Percentiles rank a stretch among this genome's conserved stretches.
Conservation (phyloP, 768 basidiomycete species). For the Lactarius pseudohatsudake region DNA sequence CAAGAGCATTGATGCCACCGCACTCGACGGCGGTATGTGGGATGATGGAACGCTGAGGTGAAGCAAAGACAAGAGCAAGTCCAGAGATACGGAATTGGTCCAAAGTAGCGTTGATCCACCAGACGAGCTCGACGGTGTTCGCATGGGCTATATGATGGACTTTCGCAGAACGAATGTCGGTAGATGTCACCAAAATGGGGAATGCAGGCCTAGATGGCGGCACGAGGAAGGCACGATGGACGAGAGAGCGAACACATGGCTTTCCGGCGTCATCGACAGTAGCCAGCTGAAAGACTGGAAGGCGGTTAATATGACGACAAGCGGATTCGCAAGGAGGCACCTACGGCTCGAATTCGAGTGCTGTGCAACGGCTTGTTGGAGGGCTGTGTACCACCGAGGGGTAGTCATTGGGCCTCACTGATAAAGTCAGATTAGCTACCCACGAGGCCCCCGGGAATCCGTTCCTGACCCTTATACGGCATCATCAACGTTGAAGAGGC, state of each 20-base stretch:
- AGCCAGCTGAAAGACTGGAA: slow-evolving; percentile 59
- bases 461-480: too few species aligned
- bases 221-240: slow-evolving; percentile 60
- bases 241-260: slow-evolving; percentile 64
- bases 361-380: slow-evolving; percentile 32
- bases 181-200: slow-evolving; percentile 65
- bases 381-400: slow-evolving; percentile 35
- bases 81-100: slow-evolving; percentile 78
- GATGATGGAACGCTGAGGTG: slow-evolving; percentile 47
- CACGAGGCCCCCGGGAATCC: too few species aligned
- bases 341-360: slow-evolving; percentile 32
- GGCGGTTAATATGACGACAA: too few species aligned
- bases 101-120: slow-evolving; percentile 67
- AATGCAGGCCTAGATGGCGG: slow-evolving; percentile 43
- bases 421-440: too few species aligned
- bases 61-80: slow-evolving; percentile 53
- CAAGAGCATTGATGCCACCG: slow-evolving; percentile 30
- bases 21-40: slow-evolving; percentile 19
- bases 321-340: background rate
- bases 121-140: slow-evolving; percentile 58
- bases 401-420: slow-evolving; percentile 1
- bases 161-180: slow-evolving; percentile 75
- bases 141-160: slow-evolving; percentile 52
- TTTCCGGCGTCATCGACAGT: slow-evolving; percentile 46
- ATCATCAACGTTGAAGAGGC: background rate